Evolutionary conservation across 805 yeast species (phyloP).

Genomic region (Kuraishia cidri): DNA sequence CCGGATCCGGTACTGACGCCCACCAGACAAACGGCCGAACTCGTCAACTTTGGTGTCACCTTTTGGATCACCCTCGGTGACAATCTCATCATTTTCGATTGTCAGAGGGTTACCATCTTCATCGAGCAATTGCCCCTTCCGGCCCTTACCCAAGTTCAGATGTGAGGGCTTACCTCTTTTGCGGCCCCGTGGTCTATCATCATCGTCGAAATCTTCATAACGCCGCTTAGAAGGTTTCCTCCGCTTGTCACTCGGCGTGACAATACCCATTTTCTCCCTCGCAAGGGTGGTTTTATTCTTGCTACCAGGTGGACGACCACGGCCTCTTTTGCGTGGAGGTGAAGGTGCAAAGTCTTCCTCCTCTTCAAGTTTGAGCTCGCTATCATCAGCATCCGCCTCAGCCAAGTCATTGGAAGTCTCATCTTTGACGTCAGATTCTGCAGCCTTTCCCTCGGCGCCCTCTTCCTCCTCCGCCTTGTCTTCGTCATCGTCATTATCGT

Average conservation of each 20-base stretch:
- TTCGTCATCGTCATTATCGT: slow-evolving; percentile 13
- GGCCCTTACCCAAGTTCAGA: slow-evolving; percentile 9
- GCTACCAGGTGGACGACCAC: slow-evolving; percentile 18
- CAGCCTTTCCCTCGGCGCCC: slow-evolving; percentile 12
- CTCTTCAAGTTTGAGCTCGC: no score
- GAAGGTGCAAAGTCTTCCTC: slow-evolving; percentile 5
- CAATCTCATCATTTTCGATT: slow-evolving; percentile 69
- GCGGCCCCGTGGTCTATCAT: slow-evolving; percentile 9
- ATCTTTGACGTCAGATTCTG: slow-evolving; percentile 14
- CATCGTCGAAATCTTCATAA: slow-evolving; percentile 16
- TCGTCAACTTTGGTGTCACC: slow-evolving; percentile 70
- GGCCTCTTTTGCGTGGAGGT: slow-evolving; percentile 13
- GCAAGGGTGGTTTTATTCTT: slow-evolving; percentile 15
- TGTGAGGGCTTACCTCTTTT: slow-evolving; percentile 5
- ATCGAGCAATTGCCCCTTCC: slow-evolving; percentile 36
- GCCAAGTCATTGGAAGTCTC: slow-evolving; percentile 5
- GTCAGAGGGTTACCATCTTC: slow-evolving; percentile 60
- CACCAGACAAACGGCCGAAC: slow-evolving; percentile 62
- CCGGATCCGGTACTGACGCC: slow-evolving; percentile 64
- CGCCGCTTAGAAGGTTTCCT: slow-evolving; percentile 10
- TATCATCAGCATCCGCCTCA: no score
- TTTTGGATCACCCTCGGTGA: slow-evolving; percentile 60
- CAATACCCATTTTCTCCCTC: slow-evolving; percentile 9
- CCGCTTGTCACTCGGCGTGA: slow-evolving; percentile 8
- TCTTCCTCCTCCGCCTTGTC: slow-evolving; percentile 11